These are phyloP conservation scores for Suhomyces kunorum DNA, from an alignment of 1,139 yeast species.

Conservation along the genomic window DNA sequence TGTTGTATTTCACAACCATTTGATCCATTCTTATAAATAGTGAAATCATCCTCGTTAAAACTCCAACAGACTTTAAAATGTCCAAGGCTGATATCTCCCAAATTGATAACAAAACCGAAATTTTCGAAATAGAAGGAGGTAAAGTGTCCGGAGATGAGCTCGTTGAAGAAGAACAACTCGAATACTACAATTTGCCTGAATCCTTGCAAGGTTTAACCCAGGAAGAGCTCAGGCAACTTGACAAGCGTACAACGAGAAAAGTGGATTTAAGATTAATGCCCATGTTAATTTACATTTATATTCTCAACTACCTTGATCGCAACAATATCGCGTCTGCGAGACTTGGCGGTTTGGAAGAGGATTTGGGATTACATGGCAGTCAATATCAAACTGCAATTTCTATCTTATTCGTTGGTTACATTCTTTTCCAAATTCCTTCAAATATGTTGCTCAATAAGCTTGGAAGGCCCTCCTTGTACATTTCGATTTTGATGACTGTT, in stretches of 20 bases:
- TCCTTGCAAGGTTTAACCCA: slow-evolving; percentile 33
- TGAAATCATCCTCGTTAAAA: background rate
- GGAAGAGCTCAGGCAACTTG: slow-evolving; percentile 40
- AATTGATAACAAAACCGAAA: slow-evolving; percentile 2
- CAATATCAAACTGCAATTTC: slow-evolving; percentile 60
- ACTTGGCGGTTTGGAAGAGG: slow-evolving; percentile 56
- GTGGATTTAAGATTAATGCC: slow-evolving; percentile 58
- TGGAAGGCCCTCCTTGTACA: slow-evolving; percentile 52
- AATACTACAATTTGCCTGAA: slow-evolving; percentile 29
- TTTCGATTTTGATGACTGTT: slow-evolving; percentile 49
- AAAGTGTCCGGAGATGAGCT: slow-evolving; percentile 7
- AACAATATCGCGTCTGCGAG: slow-evolving; percentile 64
- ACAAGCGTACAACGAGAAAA: slow-evolving; percentile 45
- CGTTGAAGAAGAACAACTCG: slow-evolving; percentile 5
- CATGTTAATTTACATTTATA: slow-evolving; percentile 52
- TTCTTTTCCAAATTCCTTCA: slow-evolving; percentile 60
- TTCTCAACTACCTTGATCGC: slow-evolving; percentile 58
- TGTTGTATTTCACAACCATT: no score
- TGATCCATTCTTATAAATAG: no score
- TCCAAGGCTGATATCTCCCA: slow-evolving; percentile 2
- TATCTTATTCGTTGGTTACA: slow-evolving; percentile 62
- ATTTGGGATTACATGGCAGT: slow-evolving; percentile 47
- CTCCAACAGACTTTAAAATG: background rate
- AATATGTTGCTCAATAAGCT: slow-evolving; percentile 50
- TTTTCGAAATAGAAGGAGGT: slow-evolving; percentile 4